Conservation (phyloP, 768 basidiomycete genomes). For the Auricularia sp. region DNA sequence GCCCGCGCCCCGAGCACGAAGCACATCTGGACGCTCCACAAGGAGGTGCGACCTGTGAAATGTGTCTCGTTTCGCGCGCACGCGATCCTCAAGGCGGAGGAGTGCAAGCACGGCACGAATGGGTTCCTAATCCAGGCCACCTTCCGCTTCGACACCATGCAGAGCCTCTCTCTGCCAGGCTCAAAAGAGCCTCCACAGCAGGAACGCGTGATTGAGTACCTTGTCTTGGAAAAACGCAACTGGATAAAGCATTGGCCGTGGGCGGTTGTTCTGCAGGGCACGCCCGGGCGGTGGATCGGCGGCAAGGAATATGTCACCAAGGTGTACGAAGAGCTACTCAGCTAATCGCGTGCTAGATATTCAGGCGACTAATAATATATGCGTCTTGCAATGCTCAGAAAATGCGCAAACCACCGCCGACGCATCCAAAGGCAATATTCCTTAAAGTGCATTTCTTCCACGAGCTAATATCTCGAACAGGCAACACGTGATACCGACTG, state of each 20-base stretch:
- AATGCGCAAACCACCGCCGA: no score
- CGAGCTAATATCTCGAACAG: no score
- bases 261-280: not conserved
- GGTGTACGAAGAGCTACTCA: not conserved
- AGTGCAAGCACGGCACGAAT: conserved; percentile 35
- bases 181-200: not conserved
- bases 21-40: conserved; percentile 31
- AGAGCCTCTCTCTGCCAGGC: conserved; percentile 18
- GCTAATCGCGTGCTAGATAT: no score
- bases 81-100: conserved; percentile 41
- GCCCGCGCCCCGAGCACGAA: conserved; percentile 8
- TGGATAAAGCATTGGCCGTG: not conserved
- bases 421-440: no score
- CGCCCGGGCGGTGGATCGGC: not conserved
- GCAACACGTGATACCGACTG: no score
- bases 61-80: conserved; percentile 53
- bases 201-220: conserved; percentile 33
- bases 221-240: conserved; percentile 37
- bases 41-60: conserved; percentile 33
- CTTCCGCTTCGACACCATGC: conserved; percentile 60
- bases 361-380: no score
- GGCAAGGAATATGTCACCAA: not conserved
- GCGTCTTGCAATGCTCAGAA: no score
- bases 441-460: no score
- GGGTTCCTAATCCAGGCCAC: conserved; percentile 48